phyloP scores from a whole-genome alignment of 164 flowering plant species.

The Platanus orientalis region DNA sequence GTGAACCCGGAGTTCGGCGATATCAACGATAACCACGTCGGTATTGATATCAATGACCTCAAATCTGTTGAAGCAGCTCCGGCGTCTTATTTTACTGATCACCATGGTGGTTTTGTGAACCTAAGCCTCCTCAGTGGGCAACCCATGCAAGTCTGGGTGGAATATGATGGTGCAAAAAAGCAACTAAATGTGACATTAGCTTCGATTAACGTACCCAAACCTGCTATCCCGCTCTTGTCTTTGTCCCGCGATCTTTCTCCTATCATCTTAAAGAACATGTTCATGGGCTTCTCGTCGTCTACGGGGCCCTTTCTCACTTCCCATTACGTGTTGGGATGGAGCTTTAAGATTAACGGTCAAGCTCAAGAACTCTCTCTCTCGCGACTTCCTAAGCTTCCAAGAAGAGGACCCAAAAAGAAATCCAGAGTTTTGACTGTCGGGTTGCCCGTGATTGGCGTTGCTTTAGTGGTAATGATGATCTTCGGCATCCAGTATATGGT shows the following conservation, averaged over 20 bases:
- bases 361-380: constrained; percentile 29
- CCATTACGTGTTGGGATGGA: constrained; percentile 9
- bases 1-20: constrained; percentile 14
- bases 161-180: too few species aligned
- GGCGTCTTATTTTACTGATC: constrained; percentile 17
- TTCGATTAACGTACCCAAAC: too few species aligned
- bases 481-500: too few species aligned
- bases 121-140: constrained; percentile 22
- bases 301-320: constrained; percentile 5
- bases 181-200: not conserved
- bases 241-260: too few species aligned
- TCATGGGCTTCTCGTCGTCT: not conserved
- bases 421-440: too few species aligned
- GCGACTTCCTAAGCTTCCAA: constrained; percentile 26
- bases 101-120: not conserved
- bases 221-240: too few species aligned
- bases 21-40: constrained; percentile 33
- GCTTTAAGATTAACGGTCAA: too few species aligned
- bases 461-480: too few species aligned
- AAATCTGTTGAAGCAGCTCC: constrained; percentile 18
- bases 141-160: too few species aligned
- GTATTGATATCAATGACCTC: constrained; percentile 26
- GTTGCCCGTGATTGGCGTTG: too few species aligned
- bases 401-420: too few species aligned
- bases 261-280: too few species aligned